These are phyloP conservation scores for Daedaleopsis sinensis DNA, from an alignment of 768 basidiomycete species.

Conservation along the genomic window DNA sequence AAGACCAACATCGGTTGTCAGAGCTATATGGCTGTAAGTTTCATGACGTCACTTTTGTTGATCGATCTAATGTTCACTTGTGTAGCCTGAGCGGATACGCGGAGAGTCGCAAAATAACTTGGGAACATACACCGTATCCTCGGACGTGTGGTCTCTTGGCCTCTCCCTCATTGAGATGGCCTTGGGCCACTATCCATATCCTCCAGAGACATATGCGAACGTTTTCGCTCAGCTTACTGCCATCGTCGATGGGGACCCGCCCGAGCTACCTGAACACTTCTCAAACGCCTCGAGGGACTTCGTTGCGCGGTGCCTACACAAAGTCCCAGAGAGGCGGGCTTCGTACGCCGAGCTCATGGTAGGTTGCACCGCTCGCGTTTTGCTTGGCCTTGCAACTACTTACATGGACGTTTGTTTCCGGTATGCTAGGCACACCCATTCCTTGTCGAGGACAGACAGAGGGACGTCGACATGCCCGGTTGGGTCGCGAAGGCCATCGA, in stretches of 20 bases:
- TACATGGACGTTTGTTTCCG: slow-evolving; percentile 1
- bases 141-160: slow-evolving; percentile 97
- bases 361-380: slow-evolving; percentile 30
- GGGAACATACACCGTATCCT: slow-evolving; percentile 92
- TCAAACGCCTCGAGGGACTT: slow-evolving; percentile 77
- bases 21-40: slow-evolving; percentile 93
- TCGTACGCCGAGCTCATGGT: slow-evolving; percentile 84
- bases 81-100: slow-evolving; percentile 94
- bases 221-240: slow-evolving; percentile 97
- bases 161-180: slow-evolving; percentile 93
- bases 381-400: neutral
- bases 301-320: slow-evolving; percentile 78
- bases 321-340: slow-evolving; percentile 77
- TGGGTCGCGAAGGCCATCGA: slow-evolving; percentile 70
- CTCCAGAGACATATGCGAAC: slow-evolving; percentile 95
- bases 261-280: slow-evolving; percentile 77
- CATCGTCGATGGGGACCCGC: slow-evolving; percentile 94
- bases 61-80: neutral
- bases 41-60: neutral
- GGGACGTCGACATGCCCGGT: slow-evolving; percentile 79
- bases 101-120: slow-evolving; percentile 88
- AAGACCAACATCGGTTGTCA: slow-evolving; percentile 99
- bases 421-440: slow-evolving; percentile 72
- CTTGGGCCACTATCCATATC: slow-evolving; percentile 91
- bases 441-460: slow-evolving; percentile 58